A percentile compares a stretch with the other conserved stretches of the same genome.
These are phyloP conservation scores for Prunella vulgaris DNA, from an alignment of 257 asterid species.

Conservation along the genomic window DNA sequence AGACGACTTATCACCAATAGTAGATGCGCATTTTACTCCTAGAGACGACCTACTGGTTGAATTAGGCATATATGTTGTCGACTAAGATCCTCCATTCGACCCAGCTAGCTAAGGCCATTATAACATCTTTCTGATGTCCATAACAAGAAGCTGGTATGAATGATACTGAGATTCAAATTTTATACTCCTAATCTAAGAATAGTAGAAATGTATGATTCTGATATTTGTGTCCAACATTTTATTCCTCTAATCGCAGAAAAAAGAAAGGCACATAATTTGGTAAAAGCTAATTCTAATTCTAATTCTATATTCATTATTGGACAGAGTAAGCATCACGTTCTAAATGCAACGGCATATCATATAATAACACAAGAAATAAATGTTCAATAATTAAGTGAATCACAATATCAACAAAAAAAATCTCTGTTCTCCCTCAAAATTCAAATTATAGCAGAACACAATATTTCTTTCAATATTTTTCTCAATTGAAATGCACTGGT, in stretches of 20 bases:
- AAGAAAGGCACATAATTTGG: too few species aligned
- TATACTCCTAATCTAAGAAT: too few species aligned
- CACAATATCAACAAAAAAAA: too few species aligned
- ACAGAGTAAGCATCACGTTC: not conserved
- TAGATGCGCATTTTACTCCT: conserved; percentile 37
- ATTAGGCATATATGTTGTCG: conserved; percentile 55
- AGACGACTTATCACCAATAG: too few species aligned
- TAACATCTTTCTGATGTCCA: conserved; percentile 70
- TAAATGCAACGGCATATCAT: not conserved
- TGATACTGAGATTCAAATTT: not conserved
- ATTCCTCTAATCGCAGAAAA: not conserved
- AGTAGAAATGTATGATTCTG: too few species aligned
- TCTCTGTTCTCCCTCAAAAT: too few species aligned
- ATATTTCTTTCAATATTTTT: not conserved
- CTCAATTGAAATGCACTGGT: not conserved
- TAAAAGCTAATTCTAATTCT: not conserved
- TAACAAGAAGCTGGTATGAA: not conserved
- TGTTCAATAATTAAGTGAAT: too few species aligned
- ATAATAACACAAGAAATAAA: not conserved
- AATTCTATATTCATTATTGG: not conserved
- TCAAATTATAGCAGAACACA: too few species aligned
- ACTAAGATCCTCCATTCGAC: conserved; percentile 89
- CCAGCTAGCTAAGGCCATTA: conserved; percentile 91
- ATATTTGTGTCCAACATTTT: not conserved
- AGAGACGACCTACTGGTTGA: conserved; percentile 32